Percentiles rank a stretch among this genome's conserved stretches.
Evolutionary conservation across 768 basidiomycete genomes (phyloP).

Genomic region (Trametes coccinea): DNA sequence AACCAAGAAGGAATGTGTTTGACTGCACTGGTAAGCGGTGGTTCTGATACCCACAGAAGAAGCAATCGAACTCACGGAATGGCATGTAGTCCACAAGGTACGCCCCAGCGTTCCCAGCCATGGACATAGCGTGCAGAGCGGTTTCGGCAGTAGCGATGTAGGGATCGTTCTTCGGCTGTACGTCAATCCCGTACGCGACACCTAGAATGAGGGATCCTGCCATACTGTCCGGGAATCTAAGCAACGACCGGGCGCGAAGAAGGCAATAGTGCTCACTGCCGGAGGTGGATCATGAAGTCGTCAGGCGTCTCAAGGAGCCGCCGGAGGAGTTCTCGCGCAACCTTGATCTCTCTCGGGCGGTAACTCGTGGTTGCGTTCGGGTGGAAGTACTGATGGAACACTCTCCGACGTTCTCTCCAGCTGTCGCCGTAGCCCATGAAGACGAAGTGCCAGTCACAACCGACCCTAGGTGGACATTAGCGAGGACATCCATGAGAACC

Average conservation of each 20-base stretch:
- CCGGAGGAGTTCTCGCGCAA: conserved; percentile 35
- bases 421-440: conserved; percentile 42
- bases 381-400: conserved; percentile 45
- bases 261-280: conserved; percentile 35
- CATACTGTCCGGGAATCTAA: conserved; percentile 34
- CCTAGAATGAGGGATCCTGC: conserved; percentile 43
- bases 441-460: conserved; percentile 43
- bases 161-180: conserved; percentile 42
- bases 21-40: conserved; percentile 13
- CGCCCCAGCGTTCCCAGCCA: conserved; percentile 41
- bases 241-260: background rate
- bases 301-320: conserved; percentile 38
- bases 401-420: conserved; percentile 45
- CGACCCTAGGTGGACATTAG: conserved; percentile 35
- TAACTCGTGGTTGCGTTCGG: conserved; percentile 35
- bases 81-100: conserved; percentile 48
- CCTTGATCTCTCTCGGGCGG: conserved; percentile 34
- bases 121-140: conserved; percentile 36
- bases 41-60: background rate
- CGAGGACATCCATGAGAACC: conserved; percentile 3
- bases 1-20: conserved; percentile 30
- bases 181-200: conserved; percentile 48
- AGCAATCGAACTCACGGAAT: conserved; percentile 26
- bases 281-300: conserved; percentile 38
- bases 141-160: conserved; percentile 44